These are phyloP conservation scores for Jackrogersella minutella DNA, from an alignment of 495 filamentous ascomycete genomes.

Conservation along the genomic window DNA sequence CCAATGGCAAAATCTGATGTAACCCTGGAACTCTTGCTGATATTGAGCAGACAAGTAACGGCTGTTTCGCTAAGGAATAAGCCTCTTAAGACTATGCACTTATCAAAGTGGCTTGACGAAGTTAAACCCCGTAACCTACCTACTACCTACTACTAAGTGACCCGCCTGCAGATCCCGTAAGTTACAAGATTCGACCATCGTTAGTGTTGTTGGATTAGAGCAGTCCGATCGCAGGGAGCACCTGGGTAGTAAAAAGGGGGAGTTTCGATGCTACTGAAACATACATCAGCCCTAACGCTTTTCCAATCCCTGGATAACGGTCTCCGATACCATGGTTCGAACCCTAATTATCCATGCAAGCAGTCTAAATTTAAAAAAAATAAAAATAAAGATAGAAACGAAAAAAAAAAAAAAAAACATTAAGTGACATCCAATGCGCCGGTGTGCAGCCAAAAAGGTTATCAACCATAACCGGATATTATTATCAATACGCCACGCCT, in stretches of 20 bases:
- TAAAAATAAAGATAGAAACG: too few relatives aligned
- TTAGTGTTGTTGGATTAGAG: conserved; percentile 3
- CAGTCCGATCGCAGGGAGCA: background rate
- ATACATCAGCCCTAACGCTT: conserved; percentile 15
- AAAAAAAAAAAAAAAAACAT: too few relatives aligned
- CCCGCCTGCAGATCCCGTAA: conserved; percentile 6
- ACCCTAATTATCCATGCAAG: background rate
- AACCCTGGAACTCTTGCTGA: background rate
- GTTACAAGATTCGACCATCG: background rate
- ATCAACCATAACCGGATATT: too few relatives aligned
- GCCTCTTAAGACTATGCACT: too few relatives aligned
- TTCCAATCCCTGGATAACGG: background rate
- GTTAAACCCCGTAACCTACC: conserved; percentile 5
- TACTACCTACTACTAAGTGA: too few relatives aligned
- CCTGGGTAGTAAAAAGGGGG: background rate
- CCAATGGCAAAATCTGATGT: conserved; percentile 12
- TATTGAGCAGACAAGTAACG: background rate
- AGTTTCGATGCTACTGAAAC: background rate
- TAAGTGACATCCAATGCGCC: too few relatives aligned
- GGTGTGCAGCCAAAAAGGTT: too few relatives aligned
- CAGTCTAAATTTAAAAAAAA: too few relatives aligned
- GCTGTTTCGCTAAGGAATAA: background rate
- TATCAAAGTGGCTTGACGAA: background rate
- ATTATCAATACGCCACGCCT: too few relatives aligned
- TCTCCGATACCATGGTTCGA: conserved; percentile 2